Evolutionary conservation across 345 rosid species (phyloP), one percentile per base, ranked within the genome.

Genomic region (Toxicodendron radicans): DNA sequence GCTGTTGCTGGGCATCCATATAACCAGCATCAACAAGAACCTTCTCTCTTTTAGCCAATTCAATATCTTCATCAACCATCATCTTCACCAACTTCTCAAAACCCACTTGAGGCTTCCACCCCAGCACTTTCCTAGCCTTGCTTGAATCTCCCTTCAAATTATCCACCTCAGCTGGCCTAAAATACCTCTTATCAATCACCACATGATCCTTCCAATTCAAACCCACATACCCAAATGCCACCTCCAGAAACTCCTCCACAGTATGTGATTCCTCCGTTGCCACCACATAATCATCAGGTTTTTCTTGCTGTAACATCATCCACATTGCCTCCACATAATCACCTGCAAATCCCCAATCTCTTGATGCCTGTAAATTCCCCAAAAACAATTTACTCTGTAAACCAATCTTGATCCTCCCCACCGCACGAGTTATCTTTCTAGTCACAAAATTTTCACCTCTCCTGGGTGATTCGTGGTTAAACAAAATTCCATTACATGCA

Each of bases 261-360:
- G 95, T 85, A 53, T 92, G 99, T 14, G 96, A 85, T 45, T 92
- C 95, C 91, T 92, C 98, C 7, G 98, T 95, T 2, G 98, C 99
- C 14, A 92, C 98, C 62, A 95, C 99, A 67, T 92, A 95, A 74
- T 95, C 99, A 16, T 91, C 97, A 0, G 98, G 89, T 83, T 90
- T 87, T 80, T 91, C 98, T 59, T 92, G 97, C 83, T 95, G 99
- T 75, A 95, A 68, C 99, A 95, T 95, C 92, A 95, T 38, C 98
- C 98, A 95, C 99, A 95, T 92, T n/a, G 99, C 99, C 82, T 95
- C 97, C 43, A 92, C 98, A 33, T 95, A 95, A 63, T 95, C 98
- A 58, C 98, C 97, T 0, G 98, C 99, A 46, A 95, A 95, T 0
- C 99, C 98, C 98, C 99, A 95, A 20, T 95, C 98, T 72, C 99